These are phyloP conservation scores for Annona squamosa DNA, from an alignment of 164 flowering plant species.

Conservation along the genomic window DNA sequence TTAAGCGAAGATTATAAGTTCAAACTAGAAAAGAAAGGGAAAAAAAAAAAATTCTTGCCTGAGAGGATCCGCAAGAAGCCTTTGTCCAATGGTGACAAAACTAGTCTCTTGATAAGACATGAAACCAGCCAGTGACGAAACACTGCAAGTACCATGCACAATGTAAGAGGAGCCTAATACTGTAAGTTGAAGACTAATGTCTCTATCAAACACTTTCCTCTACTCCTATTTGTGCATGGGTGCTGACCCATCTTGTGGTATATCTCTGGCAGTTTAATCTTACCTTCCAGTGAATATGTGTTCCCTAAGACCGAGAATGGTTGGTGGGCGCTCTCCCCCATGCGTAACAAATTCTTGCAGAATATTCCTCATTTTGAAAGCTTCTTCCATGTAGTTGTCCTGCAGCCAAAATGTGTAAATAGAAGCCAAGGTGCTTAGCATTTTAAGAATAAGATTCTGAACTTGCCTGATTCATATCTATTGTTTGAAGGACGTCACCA, in stretches of 20 bases:
- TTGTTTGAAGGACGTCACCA: constrained; percentile 90
- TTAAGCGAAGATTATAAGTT: neutral
- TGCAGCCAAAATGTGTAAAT: constrained; percentile 20
- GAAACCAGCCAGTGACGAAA: constrained; percentile 88
- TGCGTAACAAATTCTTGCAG: constrained; percentile 63
- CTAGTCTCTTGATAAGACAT: constrained; percentile 97
- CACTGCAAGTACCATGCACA: constrained; percentile 39
- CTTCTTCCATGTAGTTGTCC: constrained; percentile 93
- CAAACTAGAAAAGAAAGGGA: neutral
- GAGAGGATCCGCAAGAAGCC: constrained; percentile 83
- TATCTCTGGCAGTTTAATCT: constrained; percentile 2
- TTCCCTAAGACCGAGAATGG: constrained; percentile 80
- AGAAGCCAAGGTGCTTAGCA: neutral
- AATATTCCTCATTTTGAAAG: constrained; percentile 82
- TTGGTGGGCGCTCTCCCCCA: constrained; percentile 46
- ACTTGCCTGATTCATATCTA: constrained; percentile 92
- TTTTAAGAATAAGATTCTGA: neutral
- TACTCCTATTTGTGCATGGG: neutral
- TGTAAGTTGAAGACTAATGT: neutral
- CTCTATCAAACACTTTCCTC: neutral
- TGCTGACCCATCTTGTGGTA: neutral
- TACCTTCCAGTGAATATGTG: constrained; percentile 96
- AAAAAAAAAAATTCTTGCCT: constrained; percentile 31
- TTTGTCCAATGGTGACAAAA: constrained; percentile 91
- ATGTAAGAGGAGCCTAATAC: neutral